Evolutionary conservation across 768 basidiomycete genomes (phyloP).

Genomic region (Boletus subcaerulescens): DNA sequence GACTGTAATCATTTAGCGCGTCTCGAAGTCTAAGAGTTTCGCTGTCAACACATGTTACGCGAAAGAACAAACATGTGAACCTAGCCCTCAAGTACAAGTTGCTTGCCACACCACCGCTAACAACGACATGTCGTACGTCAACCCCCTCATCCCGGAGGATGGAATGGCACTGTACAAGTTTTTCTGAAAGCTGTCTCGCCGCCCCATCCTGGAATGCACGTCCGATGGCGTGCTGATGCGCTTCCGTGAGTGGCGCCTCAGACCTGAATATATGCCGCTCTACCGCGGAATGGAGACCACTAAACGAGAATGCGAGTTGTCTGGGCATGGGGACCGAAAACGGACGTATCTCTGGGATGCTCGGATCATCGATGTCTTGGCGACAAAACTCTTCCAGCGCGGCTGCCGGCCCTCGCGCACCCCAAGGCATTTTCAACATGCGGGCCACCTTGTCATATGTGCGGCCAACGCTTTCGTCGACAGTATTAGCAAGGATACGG

Average conservation of each 20-base stretch:
- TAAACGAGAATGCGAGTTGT: slow-evolving; percentile 71
- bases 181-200: slow-evolving; percentile 70
- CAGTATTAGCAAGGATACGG: slow-evolving; percentile 67
- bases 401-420: slow-evolving; percentile 67
- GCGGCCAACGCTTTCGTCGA: slow-evolving; percentile 74
- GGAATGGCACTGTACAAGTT: slow-evolving; percentile 42
- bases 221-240: slow-evolving; percentile 47
- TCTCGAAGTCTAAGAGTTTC: slow-evolving; percentile 30
- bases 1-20: slow-evolving; percentile 26
- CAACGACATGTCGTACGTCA: slow-evolving; percentile 58
- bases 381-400: slow-evolving; percentile 72
- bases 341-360: slow-evolving; percentile 32
- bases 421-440: slow-evolving; percentile 64
- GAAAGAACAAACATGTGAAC: slow-evolving; percentile 36
- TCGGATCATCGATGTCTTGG: slow-evolving; percentile 22
- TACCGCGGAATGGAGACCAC: slow-evolving; percentile 70
- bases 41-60: neutral
- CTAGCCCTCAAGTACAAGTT: slow-evolving; percentile 66
- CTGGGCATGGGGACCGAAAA: slow-evolving; percentile 51
- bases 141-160: slow-evolving; percentile 48
- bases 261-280: slow-evolving; percentile 51
- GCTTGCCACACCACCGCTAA: slow-evolving; percentile 93
- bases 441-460: slow-evolving; percentile 83
- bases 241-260: slow-evolving; percentile 30
- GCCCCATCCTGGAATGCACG: slow-evolving; percentile 72